These are phyloP conservation scores for Microbotryum violaceum DNA, from an alignment of 1,284 basidiomycete genomes.

Conservation along the genomic window DNA sequence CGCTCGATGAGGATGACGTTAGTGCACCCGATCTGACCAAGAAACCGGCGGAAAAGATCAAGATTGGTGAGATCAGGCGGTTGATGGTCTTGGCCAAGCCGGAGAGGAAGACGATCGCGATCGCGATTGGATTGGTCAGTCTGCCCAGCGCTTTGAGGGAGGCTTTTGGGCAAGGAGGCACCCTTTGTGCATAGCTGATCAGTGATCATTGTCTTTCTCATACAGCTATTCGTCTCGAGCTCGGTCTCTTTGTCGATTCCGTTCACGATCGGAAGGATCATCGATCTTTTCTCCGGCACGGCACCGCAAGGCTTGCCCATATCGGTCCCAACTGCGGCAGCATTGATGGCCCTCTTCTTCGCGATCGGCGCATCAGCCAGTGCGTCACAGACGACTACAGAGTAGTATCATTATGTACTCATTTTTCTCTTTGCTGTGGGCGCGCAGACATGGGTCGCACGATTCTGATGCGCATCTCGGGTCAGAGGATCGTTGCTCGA, in stretches of 20 bases:
- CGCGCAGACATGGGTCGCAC: conserved; percentile 65
- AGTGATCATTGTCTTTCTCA: not conserved
- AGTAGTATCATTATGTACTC: not conserved
- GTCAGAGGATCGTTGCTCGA: conserved; percentile 85
- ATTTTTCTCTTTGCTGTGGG: not conserved
- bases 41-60: conserved; percentile 15
- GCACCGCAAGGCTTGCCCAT: conserved; percentile 43
- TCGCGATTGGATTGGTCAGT: conserved; percentile 57
- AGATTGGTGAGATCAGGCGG: conserved; percentile 30
- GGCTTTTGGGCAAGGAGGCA: not conserved
- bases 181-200: not conserved
- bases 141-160: conserved; percentile 46
- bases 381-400: not conserved
- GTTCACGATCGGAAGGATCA: conserved; percentile 79
- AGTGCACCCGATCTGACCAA: too few species aligned
- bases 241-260: conserved; percentile 82
- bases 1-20: too few species aligned
- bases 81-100: conserved; percentile 58
- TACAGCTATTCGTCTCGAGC: conserved; percentile 40
- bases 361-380: conserved; percentile 75
- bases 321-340: conserved; percentile 71
- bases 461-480: conserved; percentile 76
- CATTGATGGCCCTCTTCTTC: conserved; percentile 67
- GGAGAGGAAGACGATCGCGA: conserved; percentile 61
- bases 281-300: conserved; percentile 60